These are phyloP conservation scores for Podila minutissima DNA, from an alignment of 192 early-diverging fungal species.

Conservation along the genomic window DNA sequence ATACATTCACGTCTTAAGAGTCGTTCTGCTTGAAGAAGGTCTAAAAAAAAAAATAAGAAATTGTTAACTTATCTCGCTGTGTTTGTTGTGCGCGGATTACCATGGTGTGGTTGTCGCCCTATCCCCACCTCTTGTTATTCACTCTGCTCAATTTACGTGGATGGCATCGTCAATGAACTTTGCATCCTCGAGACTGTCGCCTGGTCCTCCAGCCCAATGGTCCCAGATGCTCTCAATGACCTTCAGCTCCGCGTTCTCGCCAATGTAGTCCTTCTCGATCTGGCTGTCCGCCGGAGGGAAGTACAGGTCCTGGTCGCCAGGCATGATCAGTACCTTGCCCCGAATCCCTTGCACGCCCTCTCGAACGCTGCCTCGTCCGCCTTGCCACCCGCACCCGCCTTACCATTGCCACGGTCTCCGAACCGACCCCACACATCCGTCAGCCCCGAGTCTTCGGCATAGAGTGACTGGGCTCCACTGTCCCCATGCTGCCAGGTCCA, in stretches of 20 bases:
- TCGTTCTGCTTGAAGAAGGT: constrained; percentile 16
- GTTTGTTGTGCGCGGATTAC: neutral
- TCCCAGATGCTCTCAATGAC: constrained; percentile 42
- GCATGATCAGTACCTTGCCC: constrained; percentile 28
- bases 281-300: constrained; percentile 36
- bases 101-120: no score
- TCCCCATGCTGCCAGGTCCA: constrained; percentile 31
- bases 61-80: neutral
- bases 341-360: no score
- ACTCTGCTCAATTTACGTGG: constrained; percentile 8
- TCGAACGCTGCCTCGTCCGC: neutral
- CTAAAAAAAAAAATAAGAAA: neutral
- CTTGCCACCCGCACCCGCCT: neutral
- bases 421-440: neutral
- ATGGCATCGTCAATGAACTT: constrained; percentile 30
- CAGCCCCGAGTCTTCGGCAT: constrained; percentile 11
- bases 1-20: neutral
- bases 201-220: constrained; percentile 35
- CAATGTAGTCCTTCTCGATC: constrained; percentile 33
- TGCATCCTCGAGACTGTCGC: constrained; percentile 20
- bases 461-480: constrained; percentile 22
- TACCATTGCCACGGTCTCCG: neutral
- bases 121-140: no score
- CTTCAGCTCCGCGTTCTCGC: constrained; percentile 22
- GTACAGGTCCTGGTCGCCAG: constrained; percentile 16